Conservation (phyloP, 2,329 filamentous ascomycete species). For the Tolypocladium tropicale region DNA sequence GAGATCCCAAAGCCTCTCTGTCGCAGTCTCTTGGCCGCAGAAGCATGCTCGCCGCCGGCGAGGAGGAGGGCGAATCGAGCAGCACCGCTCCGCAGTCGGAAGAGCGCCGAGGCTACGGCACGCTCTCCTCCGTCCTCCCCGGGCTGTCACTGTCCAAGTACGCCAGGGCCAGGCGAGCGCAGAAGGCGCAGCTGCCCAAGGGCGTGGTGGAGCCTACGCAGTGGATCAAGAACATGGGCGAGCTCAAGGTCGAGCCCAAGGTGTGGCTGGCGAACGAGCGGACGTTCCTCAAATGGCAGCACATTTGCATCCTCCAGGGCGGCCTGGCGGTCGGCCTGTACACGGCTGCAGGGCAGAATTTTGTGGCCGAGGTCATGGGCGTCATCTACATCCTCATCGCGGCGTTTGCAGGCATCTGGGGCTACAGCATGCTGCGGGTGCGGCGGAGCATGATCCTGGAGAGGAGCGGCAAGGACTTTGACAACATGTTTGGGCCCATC, state of each 20-base stretch:
- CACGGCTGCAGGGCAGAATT: constrained; percentile 74
- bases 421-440: constrained; percentile 70
- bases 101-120: constrained; percentile 31
- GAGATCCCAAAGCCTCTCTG: constrained; percentile 27
- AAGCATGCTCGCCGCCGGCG: constrained; percentile 16
- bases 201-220: constrained; percentile 76
- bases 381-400: constrained; percentile 75
- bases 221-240: constrained; percentile 92
- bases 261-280: constrained; percentile 98
- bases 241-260: constrained; percentile 89
- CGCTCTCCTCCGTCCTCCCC: constrained; percentile 65
- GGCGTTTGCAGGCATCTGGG: constrained; percentile 76
- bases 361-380: constrained; percentile 69
- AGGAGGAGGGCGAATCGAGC: constrained; percentile 23
- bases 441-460: constrained; percentile 71
- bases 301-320: constrained; percentile 81
- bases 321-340: constrained; percentile 76
- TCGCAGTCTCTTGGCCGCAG: constrained; percentile 15
- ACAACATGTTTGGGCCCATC: constrained; percentile 76
- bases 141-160: constrained; percentile 76
- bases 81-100: constrained; percentile 24
- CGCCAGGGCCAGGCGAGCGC: constrained; percentile 44
- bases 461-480: constrained; percentile 85
- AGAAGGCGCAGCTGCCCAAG: constrained; percentile 56
- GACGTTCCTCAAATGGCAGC: constrained; percentile 98